phyloP scores from a whole-genome alignment of 148 eudicot genomes.

The Tetragonia tetragonoides region DNA sequence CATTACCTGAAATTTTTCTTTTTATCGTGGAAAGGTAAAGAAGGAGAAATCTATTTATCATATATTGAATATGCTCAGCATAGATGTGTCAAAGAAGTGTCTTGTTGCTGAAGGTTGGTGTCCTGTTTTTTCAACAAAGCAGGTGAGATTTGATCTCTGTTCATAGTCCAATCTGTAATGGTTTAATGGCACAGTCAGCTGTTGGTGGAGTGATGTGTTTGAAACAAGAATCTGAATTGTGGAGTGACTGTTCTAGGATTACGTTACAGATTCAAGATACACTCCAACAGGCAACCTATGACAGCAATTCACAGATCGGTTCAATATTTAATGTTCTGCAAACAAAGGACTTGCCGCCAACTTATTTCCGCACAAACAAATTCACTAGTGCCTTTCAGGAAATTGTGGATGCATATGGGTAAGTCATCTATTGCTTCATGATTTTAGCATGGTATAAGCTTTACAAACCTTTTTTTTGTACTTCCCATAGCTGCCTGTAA shows the following conservation, averaged over 20 bases:
- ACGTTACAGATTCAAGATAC: conserved; percentile 55
- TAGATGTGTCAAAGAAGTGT: conserved; percentile 77
- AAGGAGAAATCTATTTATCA: conserved; percentile 65
- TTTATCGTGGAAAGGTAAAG: conserved; percentile 42
- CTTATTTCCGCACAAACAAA: conserved; percentile 75
- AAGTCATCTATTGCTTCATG: conserved; percentile 23
- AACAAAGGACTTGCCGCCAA: conserved; percentile 66
- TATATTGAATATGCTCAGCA: conserved; percentile 65
- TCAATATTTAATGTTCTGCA: conserved; percentile 60
- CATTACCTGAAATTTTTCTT: conserved; percentile 1
- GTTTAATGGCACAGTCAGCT: conserved; percentile 3
- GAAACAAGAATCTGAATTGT: not conserved
- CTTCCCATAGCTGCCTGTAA: not conserved
- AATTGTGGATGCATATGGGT: conserved; percentile 86
- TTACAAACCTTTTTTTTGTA: not conserved
- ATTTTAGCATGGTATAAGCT: not conserved
- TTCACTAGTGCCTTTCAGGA: conserved; percentile 69
- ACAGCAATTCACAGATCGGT: conserved; percentile 64
- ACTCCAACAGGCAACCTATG: conserved; percentile 46
- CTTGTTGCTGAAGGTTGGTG: conserved; percentile 89
- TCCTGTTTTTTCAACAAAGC: conserved; percentile 59
- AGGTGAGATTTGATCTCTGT: conserved; percentile 38
- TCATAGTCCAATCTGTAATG: conserved; percentile 14
- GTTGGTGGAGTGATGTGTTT: not conserved
- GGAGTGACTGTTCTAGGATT: conserved; percentile 9